These are phyloP conservation scores for Trichaptum fuscoviolaceum DNA, from an alignment of 768 basidiomycete genomes.

Conservation along the genomic window DNA sequence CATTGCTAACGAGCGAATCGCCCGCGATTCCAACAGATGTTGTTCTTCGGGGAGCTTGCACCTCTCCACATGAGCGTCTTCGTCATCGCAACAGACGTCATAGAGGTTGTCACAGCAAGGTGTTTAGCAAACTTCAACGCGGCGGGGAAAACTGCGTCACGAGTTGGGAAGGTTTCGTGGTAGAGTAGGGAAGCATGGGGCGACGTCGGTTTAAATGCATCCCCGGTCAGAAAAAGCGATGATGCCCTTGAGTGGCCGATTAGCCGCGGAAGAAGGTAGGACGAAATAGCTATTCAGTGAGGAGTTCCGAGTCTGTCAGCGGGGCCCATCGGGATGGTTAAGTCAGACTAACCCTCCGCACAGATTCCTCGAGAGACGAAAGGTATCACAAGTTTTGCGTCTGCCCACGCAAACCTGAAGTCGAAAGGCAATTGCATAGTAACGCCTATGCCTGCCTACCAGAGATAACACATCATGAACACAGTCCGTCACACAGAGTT, in stretches of 20 bases:
- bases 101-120: conserved; percentile 45
- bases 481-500: not conserved
- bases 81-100: conserved; percentile 43
- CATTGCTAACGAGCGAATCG: conserved; percentile 34
- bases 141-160: conserved; percentile 47
- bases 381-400: conserved; percentile 43
- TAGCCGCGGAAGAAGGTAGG: conserved; percentile 50
- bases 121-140: conserved; percentile 49
- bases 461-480: not conserved
- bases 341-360: conserved; percentile 36
- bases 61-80: conserved; percentile 50
- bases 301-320: not conserved
- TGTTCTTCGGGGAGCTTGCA: conserved; percentile 47
- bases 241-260: conserved; percentile 46
- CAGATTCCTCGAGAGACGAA: conserved; percentile 46
- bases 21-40: conserved; percentile 47
- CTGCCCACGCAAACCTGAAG: conserved; percentile 47
- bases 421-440: conserved; percentile 49
- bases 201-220: conserved; percentile 38
- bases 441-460: conserved; percentile 43
- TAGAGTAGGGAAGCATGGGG: conserved; percentile 40
- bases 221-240: conserved; percentile 46
- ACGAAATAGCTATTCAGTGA: conserved; percentile 27
- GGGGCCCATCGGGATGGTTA: no score
- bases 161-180: conserved; percentile 40